phyloP scores from a whole-genome alignment of 257 asterid species.

The Solanum pinnatisectum region DNA sequence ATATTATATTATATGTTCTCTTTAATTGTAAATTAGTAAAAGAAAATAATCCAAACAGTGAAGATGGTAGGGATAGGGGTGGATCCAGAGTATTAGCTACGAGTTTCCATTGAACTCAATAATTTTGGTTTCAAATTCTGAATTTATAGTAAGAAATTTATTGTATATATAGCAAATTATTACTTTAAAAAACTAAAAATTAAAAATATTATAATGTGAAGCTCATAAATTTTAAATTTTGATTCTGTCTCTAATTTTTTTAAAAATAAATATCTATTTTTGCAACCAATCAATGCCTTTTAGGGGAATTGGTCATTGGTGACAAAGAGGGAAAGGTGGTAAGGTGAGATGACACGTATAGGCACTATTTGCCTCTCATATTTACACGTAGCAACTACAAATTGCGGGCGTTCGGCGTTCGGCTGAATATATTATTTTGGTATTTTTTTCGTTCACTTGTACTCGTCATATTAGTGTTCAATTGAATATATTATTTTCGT shows the following conservation, averaged over 20 bases:
- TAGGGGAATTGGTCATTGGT: neutral
- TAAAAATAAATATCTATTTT: neutral
- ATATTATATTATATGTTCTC: neutral
- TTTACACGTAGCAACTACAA: neutral
- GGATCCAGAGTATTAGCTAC: neutral
- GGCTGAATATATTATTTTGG: neutral
- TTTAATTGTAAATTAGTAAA: neutral
- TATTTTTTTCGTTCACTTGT: too few relatives aligned
- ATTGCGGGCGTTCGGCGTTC: neutral
- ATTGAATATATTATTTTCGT: too few relatives aligned
- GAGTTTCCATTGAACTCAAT: fast-evolving
- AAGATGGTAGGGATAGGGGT: neutral
- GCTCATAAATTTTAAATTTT: too few relatives aligned
- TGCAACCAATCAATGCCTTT: neutral
- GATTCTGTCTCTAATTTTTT: too few relatives aligned
- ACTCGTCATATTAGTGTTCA: neutral
- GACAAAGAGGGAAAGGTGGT: neutral
- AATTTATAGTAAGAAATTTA: neutral
- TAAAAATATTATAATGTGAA: too few relatives aligned
- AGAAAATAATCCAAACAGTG: neutral
- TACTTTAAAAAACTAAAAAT: too few relatives aligned
- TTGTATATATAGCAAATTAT: too few relatives aligned
- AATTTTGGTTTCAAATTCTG: too few relatives aligned
- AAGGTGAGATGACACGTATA: neutral
- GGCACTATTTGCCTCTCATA: neutral